These are phyloP conservation scores for Claviceps digitariae DNA, from an alignment of 2,329 filamentous ascomycete species.

Conservation along the genomic window DNA sequence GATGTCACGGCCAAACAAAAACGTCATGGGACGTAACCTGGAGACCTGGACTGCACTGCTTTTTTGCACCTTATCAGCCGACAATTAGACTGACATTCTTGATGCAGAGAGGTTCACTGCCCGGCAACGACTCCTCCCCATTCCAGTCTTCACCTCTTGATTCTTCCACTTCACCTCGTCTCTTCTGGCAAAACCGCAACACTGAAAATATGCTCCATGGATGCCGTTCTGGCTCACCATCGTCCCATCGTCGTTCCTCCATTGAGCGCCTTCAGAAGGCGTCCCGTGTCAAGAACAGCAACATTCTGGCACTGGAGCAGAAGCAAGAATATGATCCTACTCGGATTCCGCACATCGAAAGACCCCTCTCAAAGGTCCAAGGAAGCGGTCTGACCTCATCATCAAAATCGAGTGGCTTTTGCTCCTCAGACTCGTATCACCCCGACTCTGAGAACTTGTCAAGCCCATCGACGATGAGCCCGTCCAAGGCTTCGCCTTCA, in stretches of 20 bases:
- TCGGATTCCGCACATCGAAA: conserved; percentile 62
- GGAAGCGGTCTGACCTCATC: conserved; percentile 56
- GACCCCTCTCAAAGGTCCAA: conserved; percentile 66
- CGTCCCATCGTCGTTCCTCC: conserved; percentile 69
- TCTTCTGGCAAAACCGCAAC: conserved; percentile 83
- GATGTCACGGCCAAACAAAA: not conserved
- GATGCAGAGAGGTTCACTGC: conserved; percentile 49
- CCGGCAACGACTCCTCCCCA: conserved; percentile 60
- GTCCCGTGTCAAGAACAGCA: conserved; percentile 95
- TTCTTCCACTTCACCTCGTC: conserved; percentile 56
- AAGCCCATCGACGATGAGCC: conserved; percentile 20
- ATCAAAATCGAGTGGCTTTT: conserved; percentile 38
- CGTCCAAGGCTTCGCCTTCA: conserved; percentile 10
- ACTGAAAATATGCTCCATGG: conserved; percentile 62
- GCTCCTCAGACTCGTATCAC: conserved; percentile 31
- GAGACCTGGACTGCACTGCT: not conserved
- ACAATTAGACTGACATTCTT: conserved; percentile 17
- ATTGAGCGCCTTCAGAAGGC: conserved; percentile 92
- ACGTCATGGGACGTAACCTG: not conserved
- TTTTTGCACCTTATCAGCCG: not conserved
- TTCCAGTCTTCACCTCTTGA: conserved; percentile 74
- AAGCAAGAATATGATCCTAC: conserved; percentile 86
- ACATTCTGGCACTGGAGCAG: conserved; percentile 85
- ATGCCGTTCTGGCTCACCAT: conserved; percentile 46
- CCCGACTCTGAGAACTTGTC: conserved; percentile 34